Evolutionary conservation across 352 stramenopile species (phyloP).

Genomic region (Globisporangium alternatum): DNA sequence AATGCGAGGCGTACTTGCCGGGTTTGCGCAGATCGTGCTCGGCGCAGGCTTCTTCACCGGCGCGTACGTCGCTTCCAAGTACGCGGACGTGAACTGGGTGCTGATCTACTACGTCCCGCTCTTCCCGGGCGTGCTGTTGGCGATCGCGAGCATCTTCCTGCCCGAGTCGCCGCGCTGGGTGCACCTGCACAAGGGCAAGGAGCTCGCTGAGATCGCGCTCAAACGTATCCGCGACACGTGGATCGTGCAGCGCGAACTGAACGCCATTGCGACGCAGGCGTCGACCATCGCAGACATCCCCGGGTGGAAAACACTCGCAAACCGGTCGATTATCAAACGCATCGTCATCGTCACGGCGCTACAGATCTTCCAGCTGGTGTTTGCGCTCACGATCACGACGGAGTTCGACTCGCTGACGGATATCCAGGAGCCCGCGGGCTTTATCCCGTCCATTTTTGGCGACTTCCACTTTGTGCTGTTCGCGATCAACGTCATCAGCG

Average conservation of each 20-base stretch:
- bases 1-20: conserved; percentile 8
- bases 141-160: conserved; percentile 39
- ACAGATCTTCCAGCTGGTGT: conserved; percentile 37
- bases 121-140: conserved; percentile 17
- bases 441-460: conserved; percentile 27
- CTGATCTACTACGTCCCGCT: conserved; percentile 8
- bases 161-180: conserved; percentile 51
- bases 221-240: conserved; percentile 25
- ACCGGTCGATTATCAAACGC: conserved; percentile 21
- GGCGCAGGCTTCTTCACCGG: background rate
- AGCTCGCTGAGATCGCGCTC: conserved; percentile 30
- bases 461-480: conserved; percentile 27
- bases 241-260: conserved; percentile 24
- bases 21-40: conserved; percentile 12
- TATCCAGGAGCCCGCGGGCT: conserved; percentile 34
- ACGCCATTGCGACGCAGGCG: conserved; percentile 31
- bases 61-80: background rate
- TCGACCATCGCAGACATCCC: conserved; percentile 3
- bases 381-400: background rate
- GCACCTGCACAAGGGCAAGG: conserved; percentile 42
- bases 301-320: conserved; percentile 18
- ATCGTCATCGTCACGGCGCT: conserved; percentile 31
- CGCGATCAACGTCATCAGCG: conserved; percentile 32
- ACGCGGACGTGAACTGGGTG: background rate
- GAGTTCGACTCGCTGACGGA: conserved; percentile 17